Conservation (phyloP, 768 basidiomycete genomes). For the Kwoniella sp. region DNA sequence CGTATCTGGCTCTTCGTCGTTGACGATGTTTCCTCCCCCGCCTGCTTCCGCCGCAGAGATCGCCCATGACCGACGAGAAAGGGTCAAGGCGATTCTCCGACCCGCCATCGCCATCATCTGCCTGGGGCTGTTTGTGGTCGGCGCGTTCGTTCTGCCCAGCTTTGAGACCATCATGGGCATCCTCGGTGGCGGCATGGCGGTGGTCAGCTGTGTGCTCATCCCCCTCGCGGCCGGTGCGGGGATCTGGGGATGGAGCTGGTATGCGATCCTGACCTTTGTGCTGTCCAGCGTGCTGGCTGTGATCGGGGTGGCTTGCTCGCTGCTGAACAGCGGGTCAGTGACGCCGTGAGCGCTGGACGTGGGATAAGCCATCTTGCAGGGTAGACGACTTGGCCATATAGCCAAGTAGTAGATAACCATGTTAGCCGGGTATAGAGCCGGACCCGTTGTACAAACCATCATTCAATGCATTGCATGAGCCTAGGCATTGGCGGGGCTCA, state of each 20-base stretch:
- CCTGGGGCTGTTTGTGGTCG: slow-evolving; percentile 25
- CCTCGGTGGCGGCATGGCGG: slow-evolving; percentile 33
- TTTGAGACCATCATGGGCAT: slow-evolving; percentile 36
- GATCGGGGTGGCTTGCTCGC: slow-evolving; percentile 3
- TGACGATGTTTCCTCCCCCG: background rate
- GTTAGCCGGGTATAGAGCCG: too few relatives aligned
- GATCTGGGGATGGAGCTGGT: slow-evolving; percentile 32
- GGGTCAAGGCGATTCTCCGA: slow-evolving; percentile 25
- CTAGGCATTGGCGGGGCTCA: too few relatives aligned
- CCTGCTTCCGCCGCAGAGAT: slow-evolving; percentile 7
- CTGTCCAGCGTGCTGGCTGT: slow-evolving; percentile 2
- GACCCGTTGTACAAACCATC: too few relatives aligned
- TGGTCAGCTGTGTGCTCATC: slow-evolving; percentile 28
- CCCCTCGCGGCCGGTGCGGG: slow-evolving; percentile 32
- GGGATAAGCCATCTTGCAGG: too few relatives aligned
- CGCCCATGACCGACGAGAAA: slow-evolving; percentile 30
- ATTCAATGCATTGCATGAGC: too few relatives aligned
- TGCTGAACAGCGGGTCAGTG: slow-evolving; percentile 11
- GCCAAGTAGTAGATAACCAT: too few relatives aligned
- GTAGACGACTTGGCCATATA: too few relatives aligned
- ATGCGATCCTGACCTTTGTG: slow-evolving; percentile 3
- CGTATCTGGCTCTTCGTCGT: slow-evolving; percentile 4
- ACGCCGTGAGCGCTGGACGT: too few relatives aligned
- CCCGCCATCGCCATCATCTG: slow-evolving; percentile 28
- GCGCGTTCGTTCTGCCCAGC: slow-evolving; percentile 32